These are phyloP conservation scores for Aspergillus cavernicola DNA, from an alignment of 495 filamentous ascomycete genomes.

Conservation along the genomic window DNA sequence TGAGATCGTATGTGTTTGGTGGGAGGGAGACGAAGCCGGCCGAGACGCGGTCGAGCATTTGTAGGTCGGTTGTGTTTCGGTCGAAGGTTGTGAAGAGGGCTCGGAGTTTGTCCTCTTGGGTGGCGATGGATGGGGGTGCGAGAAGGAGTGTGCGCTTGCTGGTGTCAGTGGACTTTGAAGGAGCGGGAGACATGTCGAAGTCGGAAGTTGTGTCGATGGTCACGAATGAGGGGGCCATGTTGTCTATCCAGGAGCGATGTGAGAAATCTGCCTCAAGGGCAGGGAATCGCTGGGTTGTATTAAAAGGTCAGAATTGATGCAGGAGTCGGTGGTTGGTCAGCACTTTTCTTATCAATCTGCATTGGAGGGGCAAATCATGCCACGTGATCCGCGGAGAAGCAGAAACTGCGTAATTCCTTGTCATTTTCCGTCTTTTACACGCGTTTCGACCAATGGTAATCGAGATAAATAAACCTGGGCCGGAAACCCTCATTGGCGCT, in stretches of 20 bases:
- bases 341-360: conserved; percentile 6
- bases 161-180: conserved; percentile 18
- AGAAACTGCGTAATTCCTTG: background rate
- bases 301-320: no score
- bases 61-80: conserved; percentile 75
- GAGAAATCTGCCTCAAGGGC: background rate
- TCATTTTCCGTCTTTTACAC: background rate
- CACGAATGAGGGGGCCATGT: conserved; percentile 35
- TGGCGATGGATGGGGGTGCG: conserved; percentile 69
- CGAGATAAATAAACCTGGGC: background rate
- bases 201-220: conserved; percentile 43
- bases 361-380: background rate
- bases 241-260: background rate
- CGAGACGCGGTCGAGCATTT: conserved; percentile 96
- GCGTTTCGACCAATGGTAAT: background rate
- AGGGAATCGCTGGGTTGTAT: no score
- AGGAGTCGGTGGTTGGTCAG: conserved; percentile 1
- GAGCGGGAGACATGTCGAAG: conserved; percentile 27
- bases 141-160: conserved; percentile 59
- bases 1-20: conserved; percentile 69
- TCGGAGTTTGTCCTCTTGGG: conserved; percentile 60
- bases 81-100: conserved; percentile 59
- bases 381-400: conserved; percentile 11
- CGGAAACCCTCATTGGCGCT: no score
- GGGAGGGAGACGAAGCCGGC: conserved; percentile 79